Evolutionary conservation across 768 basidiomycete species (phyloP), one percentile per base, ranked within the genome.

Genomic region (Tricholoma saponaceum): DNA sequence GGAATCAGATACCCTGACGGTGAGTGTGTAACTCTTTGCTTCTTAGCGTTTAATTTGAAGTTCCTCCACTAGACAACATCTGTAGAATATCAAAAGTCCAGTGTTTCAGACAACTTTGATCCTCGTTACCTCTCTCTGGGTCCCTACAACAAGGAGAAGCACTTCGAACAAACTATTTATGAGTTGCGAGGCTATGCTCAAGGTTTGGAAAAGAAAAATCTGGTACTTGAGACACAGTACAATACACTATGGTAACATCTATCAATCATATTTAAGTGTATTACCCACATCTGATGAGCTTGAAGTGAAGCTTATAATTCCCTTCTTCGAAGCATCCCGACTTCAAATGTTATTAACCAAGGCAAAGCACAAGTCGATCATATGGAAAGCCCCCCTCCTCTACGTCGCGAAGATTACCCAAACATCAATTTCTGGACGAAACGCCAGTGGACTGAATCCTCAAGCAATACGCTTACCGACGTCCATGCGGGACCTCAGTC

Each of bases 341-440:
- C 52, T 35, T 39, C 32, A 20, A 53, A 47, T 26, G 46, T 13
- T 28, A 28, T 26, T 23, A 37, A 35, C 23, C n/a, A 26, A 39
- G 39, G 52, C 8, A 10, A 37, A 26, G 37, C 52, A 41, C 39
- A 53, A 35, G 32, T 37, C 6, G n/a, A 13, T 26, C 33, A 39
- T 44, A 22, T 44, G 52, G 32, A 39, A 26, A 37, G 35, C 37
- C 14, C 26, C n/a, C 16, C 39, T 5, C 13, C 58, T 64, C 18
- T 52, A 33, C n/a, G 14, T 53, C 33, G 44, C 14, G 44, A 33
- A 5, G 46, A 59, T 32, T 61, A 55, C 44, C 61, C 58, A 8
- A 18, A 50, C 18, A 51, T 63, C 46, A 60, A 53, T 20, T 63
- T 55, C 53, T 63, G 60, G 60, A 53, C 32, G 6, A 55, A 47